Evolutionary conservation across 345 rosid genomes (phyloP), one percentile per base, ranked within the genome.

Genomic region (Laguncularia racemosa): DNA sequence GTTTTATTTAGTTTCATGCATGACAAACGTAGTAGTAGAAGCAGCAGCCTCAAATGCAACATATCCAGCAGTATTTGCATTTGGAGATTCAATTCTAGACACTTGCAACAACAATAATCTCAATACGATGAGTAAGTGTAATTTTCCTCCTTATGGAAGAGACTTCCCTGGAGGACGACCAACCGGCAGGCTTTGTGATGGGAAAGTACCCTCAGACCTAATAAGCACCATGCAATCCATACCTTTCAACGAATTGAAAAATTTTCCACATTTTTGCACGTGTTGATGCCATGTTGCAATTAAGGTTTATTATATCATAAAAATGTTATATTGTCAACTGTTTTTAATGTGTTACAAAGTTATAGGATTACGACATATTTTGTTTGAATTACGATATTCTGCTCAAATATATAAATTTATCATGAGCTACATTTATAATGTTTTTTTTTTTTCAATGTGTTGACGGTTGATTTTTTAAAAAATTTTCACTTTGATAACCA

Each of bases 71-170:
- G 47, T 70, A 8, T 19, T 79, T n/a, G 54, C 72, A 43, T 75
- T 79, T 12, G 80, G 80, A 57, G 84, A 79, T 59, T 79, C 84
- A 1, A 57, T 76, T 13, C 65, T 73, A 12, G 80, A 79, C 58
- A 70, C 80, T 0, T 74, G 76, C 16, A 79, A 78, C 59, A 75
- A 67, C 65, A 73, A 67, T 54, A 44, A 67, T 44, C 60, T 67
- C 6, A 0, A 11, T 1, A 62, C 80, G 26, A 4, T 52, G 8
- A 53, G 63, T 13, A 72, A 73, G 64, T 53, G 72, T 57, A 75
- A 75, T 55, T 75, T 61, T 62, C 77, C 68, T 62, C 84, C 80
- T 19, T 78, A 78, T 20, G 83, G 83, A 13, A 60, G 50, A 17
- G 77, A 75, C 53, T 69, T 78, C 16, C 61, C 53, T 0, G 75